Base-by-base conservation (phyloP, 2,329 filamentous ascomycete species). In the Fusarium mexicanum region DNA sequence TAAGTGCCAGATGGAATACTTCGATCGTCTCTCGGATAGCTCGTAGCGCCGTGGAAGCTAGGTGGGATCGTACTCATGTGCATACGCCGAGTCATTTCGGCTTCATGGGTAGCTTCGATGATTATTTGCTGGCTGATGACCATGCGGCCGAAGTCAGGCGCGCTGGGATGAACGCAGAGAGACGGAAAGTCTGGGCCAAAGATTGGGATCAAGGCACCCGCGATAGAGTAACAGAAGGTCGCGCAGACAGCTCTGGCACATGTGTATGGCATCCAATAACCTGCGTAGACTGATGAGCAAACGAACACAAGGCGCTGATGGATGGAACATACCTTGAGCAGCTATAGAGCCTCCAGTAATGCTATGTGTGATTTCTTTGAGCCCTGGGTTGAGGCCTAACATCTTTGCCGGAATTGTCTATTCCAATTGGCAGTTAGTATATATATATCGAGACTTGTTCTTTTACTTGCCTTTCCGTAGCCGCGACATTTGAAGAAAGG, bases 191-290 rank as follows among this genome's bases (percentile, higher is more conserved):
- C 88, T 18, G 91, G 89, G 0, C 96, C 96, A 81, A 99, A 99
- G 68, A 99, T 87, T 10, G 96, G 96, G 14, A 96, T 96, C 62
- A 99, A 85, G 1, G 93, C 95, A 66, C 92, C 92, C 20, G 96
- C 92, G 71, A 99, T 97, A 41, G 89, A 85, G 81, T 92, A 91
- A 84, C 96, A 98, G 81, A 98, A 98, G 2, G 94, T 98, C 8
- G 94, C 90, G 78, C 95, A 97, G 59, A 99, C 86, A 17, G 94
- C 95, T 82, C 90, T 93, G 53, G 96, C 96, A 75, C 95, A 97
- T 44, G 90, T 85, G 78, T 92, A 98, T 5, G 96, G 96, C 89
- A 98, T 94, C 96, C 96, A 99, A 83, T 98, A 99, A 40, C 96
- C 95, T 97, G 26, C 14, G 38, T 48, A 24, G 33, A 44, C n/a